Evolutionary conservation across 139 green algal genomes (phyloP), one percentile per base, ranked within the genome.

Genomic region (Zygnema circumcarinatum): DNA sequence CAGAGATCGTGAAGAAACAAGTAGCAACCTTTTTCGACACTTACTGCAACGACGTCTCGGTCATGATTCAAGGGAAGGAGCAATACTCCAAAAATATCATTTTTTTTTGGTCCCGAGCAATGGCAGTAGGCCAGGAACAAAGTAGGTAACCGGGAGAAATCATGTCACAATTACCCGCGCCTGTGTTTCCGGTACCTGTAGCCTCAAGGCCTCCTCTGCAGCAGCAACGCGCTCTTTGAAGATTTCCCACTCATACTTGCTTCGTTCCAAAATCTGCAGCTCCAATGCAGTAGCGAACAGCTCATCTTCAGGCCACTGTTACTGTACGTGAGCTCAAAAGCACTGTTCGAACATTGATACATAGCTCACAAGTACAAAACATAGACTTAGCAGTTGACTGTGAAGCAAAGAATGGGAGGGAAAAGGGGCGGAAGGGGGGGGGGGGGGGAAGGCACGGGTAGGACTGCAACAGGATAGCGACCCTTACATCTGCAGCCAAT

Each of bases 191-290:
- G 47, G 47, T 16, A 62, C 47, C 47, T 62, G 47, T 7, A 25
- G 7, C 7, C 47, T 7, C 7, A 62, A 7, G 47, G 47, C 47
- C 7, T 62, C 47, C 16, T 78, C 69, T n/a, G 69, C 69, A 78
- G 69, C 36, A 25, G 69, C 69, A 3, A 78, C 7, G 16, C 69
- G 69, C 3, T 3, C 7, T 41, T 78, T 78, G 16, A 78, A 78
- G 7, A 78, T 78, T 39, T 78, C 69, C 69, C 69, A 78, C 69
- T 78, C 69, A 78, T 78, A 78, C 16, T 78, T 78, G 69, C 69
- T 52, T 78, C 69, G 7, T 22, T 41, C 69, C 36, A 52, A 41
- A 41, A 78, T 78, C 69, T 78, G 69, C 47, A 62, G 7, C 47
- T 25, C 47, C 7, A 62, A 62, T 25, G 16, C 47, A 62, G n/a